Conservation (phyloP, 163 green algal genomes). For the Chlorella variabilis region DNA sequence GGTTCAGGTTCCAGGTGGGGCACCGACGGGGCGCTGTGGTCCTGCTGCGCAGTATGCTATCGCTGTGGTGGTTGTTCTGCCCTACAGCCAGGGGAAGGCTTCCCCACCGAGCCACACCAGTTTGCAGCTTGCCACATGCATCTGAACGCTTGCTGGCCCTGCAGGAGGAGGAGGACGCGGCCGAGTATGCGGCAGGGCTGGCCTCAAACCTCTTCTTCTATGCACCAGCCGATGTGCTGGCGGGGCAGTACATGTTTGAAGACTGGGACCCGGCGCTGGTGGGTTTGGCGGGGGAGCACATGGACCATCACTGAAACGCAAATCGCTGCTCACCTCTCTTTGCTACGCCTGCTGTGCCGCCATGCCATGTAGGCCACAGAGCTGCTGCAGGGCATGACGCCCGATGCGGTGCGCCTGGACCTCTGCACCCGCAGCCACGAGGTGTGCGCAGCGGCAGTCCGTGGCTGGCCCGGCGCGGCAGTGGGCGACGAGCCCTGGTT, state of each 20-base stretch:
- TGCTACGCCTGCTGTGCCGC: neutral
- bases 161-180: constrained; percentile 83
- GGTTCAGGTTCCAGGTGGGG: constrained; percentile 54
- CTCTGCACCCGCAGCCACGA: constrained; percentile 69
- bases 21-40: neutral
- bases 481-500: constrained; percentile 87
- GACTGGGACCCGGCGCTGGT: constrained; percentile 61
- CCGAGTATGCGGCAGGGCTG: constrained; percentile 72
- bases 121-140: no score
- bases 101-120: no score
- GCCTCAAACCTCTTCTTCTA: constrained; percentile 65
- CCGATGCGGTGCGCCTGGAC: constrained; percentile 66
- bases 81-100: no score
- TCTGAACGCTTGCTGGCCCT: no score
- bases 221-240: constrained; percentile 70
- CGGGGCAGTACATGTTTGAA: constrained; percentile 70
- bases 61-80: no score
- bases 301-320: neutral
- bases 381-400: constrained; percentile 62
- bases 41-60: no score
- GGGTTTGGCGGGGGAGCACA: neutral
- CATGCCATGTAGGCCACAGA: constrained; percentile 33
- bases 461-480: neutral
- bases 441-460: neutral
- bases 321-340: neutral